Conservation (phyloP, 2,329 filamentous ascomycete species). For the Allantophomopsis lycopodina region DNA sequence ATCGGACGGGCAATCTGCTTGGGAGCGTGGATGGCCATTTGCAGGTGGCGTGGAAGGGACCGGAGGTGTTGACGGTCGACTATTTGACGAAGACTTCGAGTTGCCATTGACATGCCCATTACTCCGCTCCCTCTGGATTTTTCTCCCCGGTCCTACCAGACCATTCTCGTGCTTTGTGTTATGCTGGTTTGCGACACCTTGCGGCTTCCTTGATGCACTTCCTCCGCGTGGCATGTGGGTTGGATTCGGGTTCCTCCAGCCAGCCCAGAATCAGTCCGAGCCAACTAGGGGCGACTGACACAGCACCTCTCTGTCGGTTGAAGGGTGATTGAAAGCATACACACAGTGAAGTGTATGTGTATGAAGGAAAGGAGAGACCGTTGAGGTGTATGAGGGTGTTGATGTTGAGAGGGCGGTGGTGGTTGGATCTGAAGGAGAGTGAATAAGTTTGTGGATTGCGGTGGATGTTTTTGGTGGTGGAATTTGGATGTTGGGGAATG, state of each 20-base stretch:
- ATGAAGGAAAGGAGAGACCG: no score
- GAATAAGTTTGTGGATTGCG: no score
- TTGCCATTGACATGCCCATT: conserved; percentile 38
- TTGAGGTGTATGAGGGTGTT: no score
- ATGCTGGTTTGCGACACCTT: conserved; percentile 41
- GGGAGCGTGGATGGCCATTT: conserved; percentile 18
- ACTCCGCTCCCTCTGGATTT: conserved; percentile 36
- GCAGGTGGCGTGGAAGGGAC: conserved; percentile 20
- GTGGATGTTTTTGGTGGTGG: no score
- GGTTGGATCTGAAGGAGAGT: no score
- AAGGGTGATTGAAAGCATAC: not conserved
- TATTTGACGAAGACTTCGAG: conserved; percentile 25
- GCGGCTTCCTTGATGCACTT: not conserved
- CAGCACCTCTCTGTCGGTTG: not conserved
- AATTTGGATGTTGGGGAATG: no score
- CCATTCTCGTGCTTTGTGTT: conserved; percentile 79
- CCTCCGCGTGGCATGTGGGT: not conserved
- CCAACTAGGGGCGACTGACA: not conserved
- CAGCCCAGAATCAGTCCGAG: not conserved
- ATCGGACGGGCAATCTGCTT: conserved; percentile 11
- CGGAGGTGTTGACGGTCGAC: conserved; percentile 24
- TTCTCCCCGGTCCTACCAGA: conserved; percentile 65
- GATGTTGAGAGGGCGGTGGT: no score
- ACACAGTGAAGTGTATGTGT: not conserved
- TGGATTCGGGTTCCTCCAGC: not conserved